Conservation (phyloP, 78 protist genomes). For the Cyanophora paradoxa region DNA sequence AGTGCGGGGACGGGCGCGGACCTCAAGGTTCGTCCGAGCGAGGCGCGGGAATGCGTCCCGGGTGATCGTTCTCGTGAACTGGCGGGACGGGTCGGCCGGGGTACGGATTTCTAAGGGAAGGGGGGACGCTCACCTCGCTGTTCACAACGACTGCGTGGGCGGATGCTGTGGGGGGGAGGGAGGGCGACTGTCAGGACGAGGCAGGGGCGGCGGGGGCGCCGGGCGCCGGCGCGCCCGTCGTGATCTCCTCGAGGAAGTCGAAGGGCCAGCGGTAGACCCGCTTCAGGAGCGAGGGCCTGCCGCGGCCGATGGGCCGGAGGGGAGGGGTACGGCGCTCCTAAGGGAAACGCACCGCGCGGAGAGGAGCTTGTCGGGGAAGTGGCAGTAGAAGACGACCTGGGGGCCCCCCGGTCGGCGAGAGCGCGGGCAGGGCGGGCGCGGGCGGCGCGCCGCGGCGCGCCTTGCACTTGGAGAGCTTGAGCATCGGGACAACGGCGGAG, state of each 20-base stretch:
- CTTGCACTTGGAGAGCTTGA: slow-evolving; percentile 24
- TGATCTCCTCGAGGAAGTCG: slow-evolving; percentile 83
- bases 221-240: slow-evolving; percentile 26
- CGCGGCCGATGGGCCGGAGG: background rate
- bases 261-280: slow-evolving; percentile 80
- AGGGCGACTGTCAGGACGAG: background rate
- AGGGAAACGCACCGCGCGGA: too few species aligned
- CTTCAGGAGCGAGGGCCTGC: slow-evolving; percentile 1
- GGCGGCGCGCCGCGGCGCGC: background rate
- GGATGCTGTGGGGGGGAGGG: background rate
- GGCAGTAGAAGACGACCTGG: slow-evolving; percentile 90
- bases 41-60: slow-evolving; percentile 49
- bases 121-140: slow-evolving; percentile 4
- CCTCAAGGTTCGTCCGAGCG: too few species aligned
- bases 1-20: too few species aligned
- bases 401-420: background rate
- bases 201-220: background rate
- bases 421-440: background rate
- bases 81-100: background rate
- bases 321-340: background rate
- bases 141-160: slow-evolving; percentile 20
- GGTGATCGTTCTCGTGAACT: slow-evolving; percentile 57
- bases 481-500: slow-evolving; percentile 49
- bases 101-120: background rate
- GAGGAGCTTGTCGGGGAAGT: slow-evolving; percentile 88